Evolutionary conservation across 2,329 filamentous ascomycete genomes (phyloP).

Genomic region (Pseudofabraea citricarpa): DNA sequence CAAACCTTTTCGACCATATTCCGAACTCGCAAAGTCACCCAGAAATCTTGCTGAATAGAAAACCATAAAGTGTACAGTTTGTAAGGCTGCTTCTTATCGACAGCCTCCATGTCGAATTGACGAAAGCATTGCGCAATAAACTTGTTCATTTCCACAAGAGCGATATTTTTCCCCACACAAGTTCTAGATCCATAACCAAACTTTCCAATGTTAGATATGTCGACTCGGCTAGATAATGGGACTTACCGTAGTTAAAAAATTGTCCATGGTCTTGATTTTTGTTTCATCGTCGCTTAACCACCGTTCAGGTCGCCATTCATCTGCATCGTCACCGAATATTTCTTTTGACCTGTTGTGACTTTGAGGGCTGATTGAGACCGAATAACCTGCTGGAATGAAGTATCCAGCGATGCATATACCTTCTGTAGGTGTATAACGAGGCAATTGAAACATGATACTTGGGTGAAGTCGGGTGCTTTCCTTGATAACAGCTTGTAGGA

Average conservation of each 20-base stretch:
- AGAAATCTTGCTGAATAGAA: too few relatives aligned
- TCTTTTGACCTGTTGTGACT: constrained; percentile 36
- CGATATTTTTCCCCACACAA: constrained; percentile 73
- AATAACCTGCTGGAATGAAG: constrained; percentile 1
- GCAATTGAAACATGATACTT: constrained; percentile 2
- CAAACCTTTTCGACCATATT: too few relatives aligned
- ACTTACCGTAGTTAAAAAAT: too few relatives aligned
- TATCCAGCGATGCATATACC: constrained; percentile 4
- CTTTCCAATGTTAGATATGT: constrained; percentile 68
- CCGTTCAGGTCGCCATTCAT: constrained; percentile 67
- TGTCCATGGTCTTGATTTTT: too few relatives aligned
- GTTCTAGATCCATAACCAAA: constrained; percentile 65
- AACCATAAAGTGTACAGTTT: too few relatives aligned
- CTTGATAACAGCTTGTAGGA: constrained; percentile 5
- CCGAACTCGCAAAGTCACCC: too few relatives aligned
- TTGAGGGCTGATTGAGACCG: constrained; percentile 19
- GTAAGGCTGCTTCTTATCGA: too few relatives aligned
- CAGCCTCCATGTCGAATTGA: too few relatives aligned
- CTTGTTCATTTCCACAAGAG: too few relatives aligned
- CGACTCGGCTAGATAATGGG: constrained; percentile 58
- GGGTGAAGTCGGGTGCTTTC: constrained; percentile 3
- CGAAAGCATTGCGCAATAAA: too few relatives aligned
- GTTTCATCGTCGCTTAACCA: constrained; percentile 54
- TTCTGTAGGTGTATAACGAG: constrained; percentile 3
- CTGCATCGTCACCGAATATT: constrained; percentile 67